phyloP scores from a whole-genome alignment of 2,329 filamentous ascomycete species.

The Verticillium longisporum region DNA sequence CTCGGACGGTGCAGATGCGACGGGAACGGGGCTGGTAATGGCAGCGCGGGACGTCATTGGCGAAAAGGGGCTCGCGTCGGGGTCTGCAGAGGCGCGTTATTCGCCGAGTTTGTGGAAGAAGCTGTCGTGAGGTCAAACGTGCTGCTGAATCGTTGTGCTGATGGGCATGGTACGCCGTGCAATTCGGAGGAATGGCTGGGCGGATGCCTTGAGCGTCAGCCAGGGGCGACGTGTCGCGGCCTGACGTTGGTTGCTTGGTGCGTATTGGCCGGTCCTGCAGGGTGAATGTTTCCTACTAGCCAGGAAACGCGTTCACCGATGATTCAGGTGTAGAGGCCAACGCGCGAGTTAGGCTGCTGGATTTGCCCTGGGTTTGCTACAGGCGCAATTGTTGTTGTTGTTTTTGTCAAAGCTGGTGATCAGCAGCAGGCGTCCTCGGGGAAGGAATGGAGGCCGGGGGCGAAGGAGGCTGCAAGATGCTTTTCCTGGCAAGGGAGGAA shows the following conservation, averaged over 20 bases:
- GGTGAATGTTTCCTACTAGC: background rate
- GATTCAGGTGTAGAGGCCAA: background rate
- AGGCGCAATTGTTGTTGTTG: background rate
- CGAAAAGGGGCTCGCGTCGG: constrained; percentile 16
- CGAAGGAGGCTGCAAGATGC: background rate
- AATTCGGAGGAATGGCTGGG: constrained; percentile 43
- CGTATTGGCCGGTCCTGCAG: background rate
- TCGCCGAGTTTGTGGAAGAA: constrained; percentile 27
- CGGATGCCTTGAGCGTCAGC: constrained; percentile 13
- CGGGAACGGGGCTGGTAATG: constrained; percentile 32
- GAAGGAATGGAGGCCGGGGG: background rate
- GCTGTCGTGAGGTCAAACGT: constrained; percentile 42
- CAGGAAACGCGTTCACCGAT: background rate
- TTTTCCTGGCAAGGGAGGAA: background rate
- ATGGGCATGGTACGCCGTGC: constrained; percentile 51
- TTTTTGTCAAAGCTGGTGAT: background rate
- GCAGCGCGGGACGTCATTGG: constrained; percentile 42
- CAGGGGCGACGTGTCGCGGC: background rate
- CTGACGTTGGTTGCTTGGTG: background rate
- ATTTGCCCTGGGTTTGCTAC: background rate
- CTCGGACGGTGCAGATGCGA: constrained; percentile 27
- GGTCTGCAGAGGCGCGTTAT: constrained; percentile 20
- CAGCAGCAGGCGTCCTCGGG: background rate
- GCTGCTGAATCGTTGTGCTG: constrained; percentile 39
- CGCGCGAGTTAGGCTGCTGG: background rate